Evolutionary conservation across 495 filamentous ascomycete species (phyloP).

Genomic region (Articulospora tetracladia): DNA sequence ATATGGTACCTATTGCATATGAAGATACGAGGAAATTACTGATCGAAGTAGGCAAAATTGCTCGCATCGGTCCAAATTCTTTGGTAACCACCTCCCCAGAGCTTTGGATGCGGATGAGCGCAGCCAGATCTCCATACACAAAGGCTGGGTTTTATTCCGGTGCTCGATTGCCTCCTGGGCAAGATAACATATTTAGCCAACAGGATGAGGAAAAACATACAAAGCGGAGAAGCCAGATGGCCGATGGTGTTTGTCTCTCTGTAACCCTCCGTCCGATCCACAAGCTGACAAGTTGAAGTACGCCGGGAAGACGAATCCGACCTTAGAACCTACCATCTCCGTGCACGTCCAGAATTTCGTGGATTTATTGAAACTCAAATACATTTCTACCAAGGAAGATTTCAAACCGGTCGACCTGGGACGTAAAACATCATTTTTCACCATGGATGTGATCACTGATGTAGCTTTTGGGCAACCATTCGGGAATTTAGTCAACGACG

Average conservation of each 20-base stretch:
- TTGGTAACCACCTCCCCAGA: slow-evolving; percentile 36
- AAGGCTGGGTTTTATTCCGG: slow-evolving; percentile 28
- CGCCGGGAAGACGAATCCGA: slow-evolving; percentile 28
- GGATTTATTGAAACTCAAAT: slow-evolving; percentile 30
- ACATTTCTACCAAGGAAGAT: slow-evolving; percentile 19
- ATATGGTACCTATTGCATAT: neutral
- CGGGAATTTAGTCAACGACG: slow-evolving; percentile 36
- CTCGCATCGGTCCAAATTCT: slow-evolving; percentile 37
- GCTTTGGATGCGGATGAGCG: slow-evolving; percentile 28
- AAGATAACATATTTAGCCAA: slow-evolving; percentile 39
- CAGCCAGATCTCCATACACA: slow-evolving; percentile 33
- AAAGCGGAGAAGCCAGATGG: slow-evolving; percentile 30
- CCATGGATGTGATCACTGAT: slow-evolving; percentile 43
- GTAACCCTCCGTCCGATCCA: slow-evolving; percentile 20
- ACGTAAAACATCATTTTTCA: slow-evolving; percentile 36
- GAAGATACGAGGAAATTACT: neutral
- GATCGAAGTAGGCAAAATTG: slow-evolving; percentile 29
- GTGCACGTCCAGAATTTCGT: slow-evolving; percentile 28
- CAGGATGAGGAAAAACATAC: slow-evolving; percentile 34
- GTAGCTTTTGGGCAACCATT: slow-evolving; percentile 39
- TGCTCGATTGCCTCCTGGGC: slow-evolving; percentile 24
- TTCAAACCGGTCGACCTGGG: slow-evolving; percentile 39
- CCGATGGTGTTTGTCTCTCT: slow-evolving; percentile 32
- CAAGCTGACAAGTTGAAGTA: slow-evolving; percentile 28
- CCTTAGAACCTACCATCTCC: slow-evolving; percentile 33